A percentile compares a stretch with the other conserved stretches of the same genome.
Evolutionary conservation across 2,329 filamentous ascomycete genomes (phyloP).

Genomic region (Verticillium dahliae): DNA sequence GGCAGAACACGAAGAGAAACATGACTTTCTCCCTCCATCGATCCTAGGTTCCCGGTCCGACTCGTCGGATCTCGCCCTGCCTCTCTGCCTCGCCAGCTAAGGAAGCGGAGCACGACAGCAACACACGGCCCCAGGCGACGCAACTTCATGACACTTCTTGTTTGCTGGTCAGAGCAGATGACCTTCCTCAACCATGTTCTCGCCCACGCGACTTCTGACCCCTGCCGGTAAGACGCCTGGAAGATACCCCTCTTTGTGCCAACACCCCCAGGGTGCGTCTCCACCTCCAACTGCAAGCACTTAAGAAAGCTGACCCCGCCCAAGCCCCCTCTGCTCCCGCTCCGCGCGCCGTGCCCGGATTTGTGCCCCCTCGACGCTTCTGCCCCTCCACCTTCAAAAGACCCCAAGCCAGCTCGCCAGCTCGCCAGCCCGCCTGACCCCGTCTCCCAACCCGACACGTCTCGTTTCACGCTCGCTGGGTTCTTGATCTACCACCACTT

Average conservation of each 20-base stretch:
- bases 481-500: neutral
- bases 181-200: neutral
- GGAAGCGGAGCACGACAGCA: neutral
- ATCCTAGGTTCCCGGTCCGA: neutral
- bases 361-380: neutral
- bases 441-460: neutral
- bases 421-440: neutral
- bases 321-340: neutral
- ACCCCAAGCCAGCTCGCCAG: neutral
- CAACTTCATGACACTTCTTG: too few species aligned
- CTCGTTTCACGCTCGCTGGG: neutral
- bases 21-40: neutral
- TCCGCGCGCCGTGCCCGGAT: neutral
- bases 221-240: neutral
- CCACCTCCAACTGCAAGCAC: neutral
- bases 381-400: neutral
- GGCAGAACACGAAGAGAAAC: neutral
- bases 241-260: neutral
- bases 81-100: neutral
- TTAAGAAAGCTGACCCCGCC: slow-evolving; percentile 1
- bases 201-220: neutral
- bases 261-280: neutral
- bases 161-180: neutral
- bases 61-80: neutral
- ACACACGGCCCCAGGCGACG: neutral